Evolutionary conservation across 2,329 filamentous ascomycete species (phyloP), one percentile per base, ranked within the genome.

Genomic region (Coniochaeta sp.): DNA sequence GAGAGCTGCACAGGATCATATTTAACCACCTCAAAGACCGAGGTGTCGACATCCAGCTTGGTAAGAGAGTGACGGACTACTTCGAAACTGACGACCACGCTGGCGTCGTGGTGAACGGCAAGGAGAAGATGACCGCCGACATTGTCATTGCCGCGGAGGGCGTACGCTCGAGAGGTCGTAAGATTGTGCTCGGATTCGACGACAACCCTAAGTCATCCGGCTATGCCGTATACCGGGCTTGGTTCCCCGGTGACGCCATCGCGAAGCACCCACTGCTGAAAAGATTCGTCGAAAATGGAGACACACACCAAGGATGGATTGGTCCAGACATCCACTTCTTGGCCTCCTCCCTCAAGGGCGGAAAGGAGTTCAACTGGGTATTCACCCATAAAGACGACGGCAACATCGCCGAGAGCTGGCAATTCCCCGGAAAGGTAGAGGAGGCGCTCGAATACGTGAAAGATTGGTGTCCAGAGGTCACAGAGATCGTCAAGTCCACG

Each of bases 301-400:
- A 83, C 63, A 76, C 77, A 9, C 80, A 83, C 65, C 74, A 77
- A 32, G 77, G 77, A 16, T 83, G 79, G 77, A 72, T 82, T 50
- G 79, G 79, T 4, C 77, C 76, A 10, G 79, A 83, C 62, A 75
- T 81, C 34, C 79, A 81, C 66, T 79, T 79, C 66, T 75, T 82
- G 34, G 78, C 76, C 7, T 81, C 78, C n/a, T 77, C 75, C 1
- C 76, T 81, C 61, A 82, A 81, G 66, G 74, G 74, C 47, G 80
- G 79, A 9, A 74, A 75, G 55, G 79, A 82, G 61, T 77, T 83
- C 59, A 79, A 75, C 60, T 83, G 79, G 81, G 80, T 82, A 6
- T 79, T 80, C 58, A 83, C 82, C 32, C 69, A 72, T 58, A 69
- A 77, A 58, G 78, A 76, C 52, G 74, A 78, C 55, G 74, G 71